Base-by-base conservation (phyloP, 768 basidiomycete species). In the Tricholoma terreum region DNA sequence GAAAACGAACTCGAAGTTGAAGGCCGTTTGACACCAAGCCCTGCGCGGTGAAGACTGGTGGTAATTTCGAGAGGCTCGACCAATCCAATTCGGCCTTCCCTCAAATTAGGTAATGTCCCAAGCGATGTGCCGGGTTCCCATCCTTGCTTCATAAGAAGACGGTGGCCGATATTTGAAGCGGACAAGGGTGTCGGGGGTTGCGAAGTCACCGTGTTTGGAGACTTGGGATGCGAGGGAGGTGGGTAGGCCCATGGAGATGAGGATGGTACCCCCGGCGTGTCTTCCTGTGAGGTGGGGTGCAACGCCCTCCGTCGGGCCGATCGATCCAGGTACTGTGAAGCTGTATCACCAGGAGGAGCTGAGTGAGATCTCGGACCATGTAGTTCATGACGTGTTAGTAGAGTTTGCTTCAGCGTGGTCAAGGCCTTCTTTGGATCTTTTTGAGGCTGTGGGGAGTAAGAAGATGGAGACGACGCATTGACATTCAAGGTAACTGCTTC, bases 51-150 rank as follows among this genome's bases (percentile, higher is more conserved):
- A 33, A 68, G 52, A 17, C 63, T 80, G 1, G 72, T 58, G 36
- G 67, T 77, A 5, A 83, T 72, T 61, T 83, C 75, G 6, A 89
- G 68, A 1, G 88, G 88, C 24, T 82, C 84, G n/a, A 83, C 70
- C 14, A 85, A 69, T 14, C 78, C 79, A 46, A 64, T 69, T 34
- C 72, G 68, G 31, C 68, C 75, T 30, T 75, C 76, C 10, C 69
- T 67, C 10, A 60, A 22, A 15, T 65, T 67, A 15, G 61, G 59
- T 6, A 67, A 52, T 12, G 65, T 58, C 2, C 84, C 84, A 15
- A 88, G 76, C 3, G 79, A 74, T 21, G 77, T 76, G 1, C 89
- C 90, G 8, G 87, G 89, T 15, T 76, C 73, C 91, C 90, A 92
- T 1, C 90, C 90, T 68, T 89, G 88, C 66, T 85, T 87, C 68